phyloP scores from a whole-genome alignment of 805 yeast species.

The Wickerhamomyces tratensis region DNA sequence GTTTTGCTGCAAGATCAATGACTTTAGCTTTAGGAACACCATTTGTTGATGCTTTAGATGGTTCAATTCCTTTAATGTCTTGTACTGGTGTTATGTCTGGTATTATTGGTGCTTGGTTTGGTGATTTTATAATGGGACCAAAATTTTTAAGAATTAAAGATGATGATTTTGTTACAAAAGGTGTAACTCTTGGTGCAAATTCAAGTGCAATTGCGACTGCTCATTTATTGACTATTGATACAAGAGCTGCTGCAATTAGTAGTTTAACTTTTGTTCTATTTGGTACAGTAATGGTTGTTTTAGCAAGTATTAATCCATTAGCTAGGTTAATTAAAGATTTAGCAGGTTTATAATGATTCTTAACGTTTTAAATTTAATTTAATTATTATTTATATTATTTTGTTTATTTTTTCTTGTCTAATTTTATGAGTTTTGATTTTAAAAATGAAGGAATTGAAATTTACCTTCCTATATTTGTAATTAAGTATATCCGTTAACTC shows the following conservation, averaged over 20 bases:
- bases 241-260: conserved; percentile 76
- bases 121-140: conserved; percentile 34
- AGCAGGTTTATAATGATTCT: conserved; percentile 28
- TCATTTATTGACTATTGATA: conserved; percentile 55
- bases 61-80: conserved; percentile 65
- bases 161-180: conserved; percentile 65
- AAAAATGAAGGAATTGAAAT: too few relatives aligned
- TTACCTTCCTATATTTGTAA: too few relatives aligned
- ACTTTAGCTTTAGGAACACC: conserved; percentile 79
- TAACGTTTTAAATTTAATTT: too few relatives aligned
- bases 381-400: too few relatives aligned
- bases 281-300: conserved; percentile 64
- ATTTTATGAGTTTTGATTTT: too few relatives aligned
- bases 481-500: too few relatives aligned
- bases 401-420: too few relatives aligned
- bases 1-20: conserved; percentile 71
- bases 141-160: conserved; percentile 38
- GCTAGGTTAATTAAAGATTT: conserved; percentile 35
- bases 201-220: conserved; percentile 84
- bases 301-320: conserved; percentile 50
- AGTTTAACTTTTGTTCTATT: conserved; percentile 60
- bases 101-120: conserved; percentile 61
- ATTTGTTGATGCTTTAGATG: conserved; percentile 53
- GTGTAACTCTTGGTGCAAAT: conserved; percentile 66
- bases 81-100: conserved; percentile 74